phyloP scores from a whole-genome alignment of 306 rosid species.

The Pterocarpus macrocarpus region DNA sequence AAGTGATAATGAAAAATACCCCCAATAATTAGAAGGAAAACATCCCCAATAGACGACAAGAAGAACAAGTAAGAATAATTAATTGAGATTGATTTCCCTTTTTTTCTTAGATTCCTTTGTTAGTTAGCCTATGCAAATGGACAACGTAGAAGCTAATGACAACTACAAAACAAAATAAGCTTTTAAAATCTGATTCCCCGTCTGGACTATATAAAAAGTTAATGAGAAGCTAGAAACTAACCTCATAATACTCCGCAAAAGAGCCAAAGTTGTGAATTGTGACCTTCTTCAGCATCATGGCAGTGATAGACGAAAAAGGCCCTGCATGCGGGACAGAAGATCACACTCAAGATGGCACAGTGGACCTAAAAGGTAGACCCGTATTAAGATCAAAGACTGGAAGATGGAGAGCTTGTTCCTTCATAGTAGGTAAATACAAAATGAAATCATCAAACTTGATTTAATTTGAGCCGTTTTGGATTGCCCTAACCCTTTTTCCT shows the following conservation, averaged over 20 bases:
- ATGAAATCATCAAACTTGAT: not conserved
- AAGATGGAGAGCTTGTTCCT: constrained; percentile 53
- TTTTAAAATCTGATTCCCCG: not conserved
- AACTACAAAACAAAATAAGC: not conserved
- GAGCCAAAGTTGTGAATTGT: not conserved
- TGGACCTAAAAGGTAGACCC: constrained; percentile 46
- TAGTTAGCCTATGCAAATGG: constrained; percentile 24
- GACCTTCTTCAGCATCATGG: constrained; percentile 16
- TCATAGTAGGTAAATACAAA: constrained; percentile 48
- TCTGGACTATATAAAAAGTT: constrained; percentile 10
- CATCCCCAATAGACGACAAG: no score
- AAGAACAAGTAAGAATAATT: not conserved
- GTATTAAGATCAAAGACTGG: constrained; percentile 56
- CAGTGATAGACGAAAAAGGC: constrained; percentile 47
- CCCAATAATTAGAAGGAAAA: constrained; percentile 14
- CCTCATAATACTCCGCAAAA: not conserved
- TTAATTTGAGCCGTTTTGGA: not conserved
- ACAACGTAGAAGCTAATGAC: constrained; percentile 1
- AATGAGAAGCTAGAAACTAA: constrained; percentile 7
- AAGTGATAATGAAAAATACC: no score
- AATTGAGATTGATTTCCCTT: not conserved
- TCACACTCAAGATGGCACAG: constrained; percentile 55
- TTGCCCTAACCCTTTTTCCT: no score
- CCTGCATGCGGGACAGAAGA: constrained; percentile 21
- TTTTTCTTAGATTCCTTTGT: not conserved